These are phyloP conservation scores for Rhipidocladum racemiflorum DNA, from an alignment of 176 grass and related monocot genomes.

Conservation along the genomic window DNA sequence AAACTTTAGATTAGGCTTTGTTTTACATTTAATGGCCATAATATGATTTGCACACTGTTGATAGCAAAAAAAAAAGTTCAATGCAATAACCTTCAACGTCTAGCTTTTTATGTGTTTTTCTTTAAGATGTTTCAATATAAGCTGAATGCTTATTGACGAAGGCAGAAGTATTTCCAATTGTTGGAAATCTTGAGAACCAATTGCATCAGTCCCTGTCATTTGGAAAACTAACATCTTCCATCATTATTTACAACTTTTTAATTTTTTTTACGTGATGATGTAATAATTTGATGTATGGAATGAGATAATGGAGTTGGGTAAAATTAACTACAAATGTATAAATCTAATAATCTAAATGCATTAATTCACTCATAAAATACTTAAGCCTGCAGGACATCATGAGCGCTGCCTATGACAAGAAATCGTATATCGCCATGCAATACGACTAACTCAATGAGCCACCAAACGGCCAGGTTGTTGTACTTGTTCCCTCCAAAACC, in stretches of 20 bases:
- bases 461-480: conserved; percentile 19
- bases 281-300: not conserved
- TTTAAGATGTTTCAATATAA: not conserved
- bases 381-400: not conserved
- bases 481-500: conserved; percentile 22
- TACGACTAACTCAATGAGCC: conserved; percentile 5
- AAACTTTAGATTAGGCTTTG: not conserved
- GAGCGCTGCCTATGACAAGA: not conserved
- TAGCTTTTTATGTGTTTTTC: not conserved
- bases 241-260: too few relatives aligned
- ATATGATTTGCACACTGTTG: not conserved
- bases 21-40: not conserved
- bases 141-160: not conserved
- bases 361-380: not conserved
- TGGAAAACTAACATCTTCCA: not conserved
- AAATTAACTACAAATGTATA: not conserved
- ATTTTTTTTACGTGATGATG: not conserved
- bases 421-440: not conserved
- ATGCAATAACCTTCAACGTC: not conserved
- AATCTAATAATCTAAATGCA: not conserved
- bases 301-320: not conserved
- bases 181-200: not conserved
- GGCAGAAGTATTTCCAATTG: not conserved
- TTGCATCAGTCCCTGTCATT: not conserved
- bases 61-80: not conserved